Base-by-base conservation (phyloP, 768 basidiomycete species). In the Amanita exitialis region DNA sequence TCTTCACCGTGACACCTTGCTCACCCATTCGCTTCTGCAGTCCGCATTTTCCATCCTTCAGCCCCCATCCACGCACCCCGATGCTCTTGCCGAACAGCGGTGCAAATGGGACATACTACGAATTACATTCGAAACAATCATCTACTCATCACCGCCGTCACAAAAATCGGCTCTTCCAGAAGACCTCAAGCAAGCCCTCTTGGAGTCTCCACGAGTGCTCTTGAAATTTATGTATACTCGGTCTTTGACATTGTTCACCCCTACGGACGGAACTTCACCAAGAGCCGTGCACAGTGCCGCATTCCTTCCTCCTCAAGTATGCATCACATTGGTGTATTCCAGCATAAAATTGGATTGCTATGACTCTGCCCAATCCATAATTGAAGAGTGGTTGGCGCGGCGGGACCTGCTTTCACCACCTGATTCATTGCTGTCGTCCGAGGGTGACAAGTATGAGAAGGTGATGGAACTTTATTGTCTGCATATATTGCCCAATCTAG, bases 31-130 rank as follows among this genome's bases (percentile, higher is more conserved):
- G 3, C 71, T 90, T 30, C 61, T 90, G 23, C 69, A 75, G 38
- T 78, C 85, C 6, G 89, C 87, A 0, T 88, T 90, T 62, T 60
- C 76, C 7, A 64, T 86, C 28, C 59, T 92, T 54, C 72, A 61
- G 13, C 69, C 71, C 3, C 78, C 69, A 4, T 48, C 56, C 28
- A 53, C 53, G 6, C 30, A 57, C 6, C 58, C 62, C 10, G 80
- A 81, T 53, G 43, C 58, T 3, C 69, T 79, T 3, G 69, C 74
- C 50, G 66, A 75, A 18, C 69, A 80, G 53, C 79, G 89, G 15
- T 73, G 82, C 51, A 90, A 90, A 68, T 92, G 90, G 90, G 89
- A 92, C 59, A 80, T 92, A 51, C 79, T 92, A 6, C 77, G 90
- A 21, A 83, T 92, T 55, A 91, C 88, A 0, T 74, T 90, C 49